phyloP scores from a whole-genome alignment of 768 basidiomycete genomes.

The Agaricus sinodeliciosus region DNA sequence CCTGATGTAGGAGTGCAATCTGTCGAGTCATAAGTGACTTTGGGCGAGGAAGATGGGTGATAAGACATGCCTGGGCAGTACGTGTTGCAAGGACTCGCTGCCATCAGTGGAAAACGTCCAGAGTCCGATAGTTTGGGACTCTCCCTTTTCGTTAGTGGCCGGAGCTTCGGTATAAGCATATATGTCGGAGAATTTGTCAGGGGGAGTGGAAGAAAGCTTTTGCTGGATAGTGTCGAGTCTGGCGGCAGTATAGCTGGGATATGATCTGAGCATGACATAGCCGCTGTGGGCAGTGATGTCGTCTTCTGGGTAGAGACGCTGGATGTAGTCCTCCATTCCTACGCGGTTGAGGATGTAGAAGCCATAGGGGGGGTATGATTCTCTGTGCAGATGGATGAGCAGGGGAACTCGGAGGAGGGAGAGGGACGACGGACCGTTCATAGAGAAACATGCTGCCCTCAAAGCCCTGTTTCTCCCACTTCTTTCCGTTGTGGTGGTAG shows the following conservation, averaged over 20 bases:
- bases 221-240: conserved; percentile 32
- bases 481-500: conserved; percentile 65
- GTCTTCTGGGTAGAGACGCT: conserved; percentile 74
- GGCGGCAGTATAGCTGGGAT: conserved; percentile 56
- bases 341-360: conserved; percentile 81
- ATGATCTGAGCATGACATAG: conserved; percentile 70
- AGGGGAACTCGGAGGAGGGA: background rate
- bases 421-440: conserved; percentile 59
- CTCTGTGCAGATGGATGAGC: conserved; percentile 32
- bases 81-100: conserved; percentile 65
- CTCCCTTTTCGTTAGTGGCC: conserved; percentile 43
- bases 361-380: conserved; percentile 76
- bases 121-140: conserved; percentile 53
- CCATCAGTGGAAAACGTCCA: conserved; percentile 72
- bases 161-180: conserved; percentile 39
- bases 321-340: conserved; percentile 72
- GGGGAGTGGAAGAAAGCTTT: conserved; percentile 13
- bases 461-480: conserved; percentile 79
- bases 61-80: conserved; percentile 55
- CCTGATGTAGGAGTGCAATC: conserved; percentile 63
- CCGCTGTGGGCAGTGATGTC: conserved; percentile 53
- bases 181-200: conserved; percentile 43
- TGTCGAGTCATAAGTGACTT: conserved; percentile 17
- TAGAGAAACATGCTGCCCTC: conserved; percentile 91
- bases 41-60: background rate